A percentile compares a stretch with the other conserved stretches of the same genome.
Conservation (phyloP, 179 eudicot species). For the Gypsophila paniculata region DNA sequence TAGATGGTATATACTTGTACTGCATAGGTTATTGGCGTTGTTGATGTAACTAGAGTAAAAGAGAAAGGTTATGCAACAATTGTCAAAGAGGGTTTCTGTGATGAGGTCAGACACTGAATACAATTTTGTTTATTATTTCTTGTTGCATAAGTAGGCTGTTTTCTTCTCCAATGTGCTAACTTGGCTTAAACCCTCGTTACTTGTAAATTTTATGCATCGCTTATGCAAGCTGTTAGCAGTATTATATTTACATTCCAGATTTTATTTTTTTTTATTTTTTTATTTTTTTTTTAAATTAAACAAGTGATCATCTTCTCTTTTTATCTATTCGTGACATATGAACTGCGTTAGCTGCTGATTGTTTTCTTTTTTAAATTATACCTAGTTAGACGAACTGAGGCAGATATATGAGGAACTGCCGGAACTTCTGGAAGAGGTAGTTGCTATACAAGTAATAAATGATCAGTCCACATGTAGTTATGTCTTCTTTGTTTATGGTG, state of each 20-base stretch:
- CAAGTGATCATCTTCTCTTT: constrained; percentile 11
- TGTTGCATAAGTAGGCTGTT: not conserved
- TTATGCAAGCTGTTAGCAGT: not conserved
- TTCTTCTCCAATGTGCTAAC: not conserved
- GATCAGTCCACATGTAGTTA: constrained; percentile 20
- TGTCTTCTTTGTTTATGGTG: constrained; percentile 9
- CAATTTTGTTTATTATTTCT: constrained; percentile 11
- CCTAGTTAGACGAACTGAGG: constrained; percentile 93
- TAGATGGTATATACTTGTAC: constrained; percentile 10
- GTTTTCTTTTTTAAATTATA: constrained; percentile 7
- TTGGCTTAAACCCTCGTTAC: constrained; percentile 5
- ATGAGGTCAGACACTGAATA: constrained; percentile 53
- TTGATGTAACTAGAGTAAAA: constrained; percentile 75
- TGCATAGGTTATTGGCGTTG: constrained; percentile 76
- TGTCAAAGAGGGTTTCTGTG: constrained; percentile 91
- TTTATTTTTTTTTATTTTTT: not conserved
- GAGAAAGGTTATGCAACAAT: constrained; percentile 82
- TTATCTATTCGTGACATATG: not conserved
- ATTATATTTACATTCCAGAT: no score
- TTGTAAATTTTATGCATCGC: not conserved
- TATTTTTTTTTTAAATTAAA: not conserved
- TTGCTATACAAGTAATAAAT: constrained; percentile 20
- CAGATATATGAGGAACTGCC: constrained; percentile 95
- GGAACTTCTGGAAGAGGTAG: constrained; percentile 91
- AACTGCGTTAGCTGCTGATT: constrained; percentile 13